These are phyloP conservation scores for Raphanus sativus DNA, from an alignment of 345 rosid species.

Conservation along the genomic window DNA sequence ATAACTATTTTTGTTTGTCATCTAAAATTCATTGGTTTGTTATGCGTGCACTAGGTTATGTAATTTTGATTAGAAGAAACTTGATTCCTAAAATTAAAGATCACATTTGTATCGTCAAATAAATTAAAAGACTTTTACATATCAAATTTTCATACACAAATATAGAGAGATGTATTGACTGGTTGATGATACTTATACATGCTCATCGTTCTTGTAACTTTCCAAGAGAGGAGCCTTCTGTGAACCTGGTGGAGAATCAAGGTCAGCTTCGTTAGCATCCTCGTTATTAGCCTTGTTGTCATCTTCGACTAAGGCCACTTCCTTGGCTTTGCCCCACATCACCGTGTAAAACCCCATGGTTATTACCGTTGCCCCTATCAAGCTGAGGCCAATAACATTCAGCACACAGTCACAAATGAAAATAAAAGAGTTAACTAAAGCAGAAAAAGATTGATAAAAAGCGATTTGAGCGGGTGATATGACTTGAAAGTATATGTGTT, in stretches of 20 bases:
- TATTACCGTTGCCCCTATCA: slow-evolving; percentile 70
- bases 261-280: slow-evolving; percentile 26
- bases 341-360: slow-evolving; percentile 78
- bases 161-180: background rate
- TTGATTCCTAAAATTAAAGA: slow-evolving; percentile 13
- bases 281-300: slow-evolving; percentile 16
- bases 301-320: slow-evolving; percentile 54
- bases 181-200: slow-evolving; percentile 34
- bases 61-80: slow-evolving; percentile 14
- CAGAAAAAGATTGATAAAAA: background rate
- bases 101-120: slow-evolving; percentile 25
- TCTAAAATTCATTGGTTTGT: background rate
- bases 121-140: slow-evolving; percentile 23
- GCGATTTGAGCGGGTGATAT: too few relatives aligned
- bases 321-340: slow-evolving; percentile 89
- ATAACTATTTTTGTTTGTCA: background rate
- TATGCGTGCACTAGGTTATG: background rate
- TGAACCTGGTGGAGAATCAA: slow-evolving; percentile 34
- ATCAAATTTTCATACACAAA: background rate
- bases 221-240: slow-evolving; percentile 61
- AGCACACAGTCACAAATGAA: background rate
- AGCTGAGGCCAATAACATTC: slow-evolving; percentile 39
- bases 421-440: background rate
- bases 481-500: too few relatives aligned
- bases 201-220: slow-evolving; percentile 47